These are phyloP conservation scores for Lomentospora prolificans DNA, from an alignment of 2,329 filamentous ascomycete genomes.

Conservation along the genomic window DNA sequence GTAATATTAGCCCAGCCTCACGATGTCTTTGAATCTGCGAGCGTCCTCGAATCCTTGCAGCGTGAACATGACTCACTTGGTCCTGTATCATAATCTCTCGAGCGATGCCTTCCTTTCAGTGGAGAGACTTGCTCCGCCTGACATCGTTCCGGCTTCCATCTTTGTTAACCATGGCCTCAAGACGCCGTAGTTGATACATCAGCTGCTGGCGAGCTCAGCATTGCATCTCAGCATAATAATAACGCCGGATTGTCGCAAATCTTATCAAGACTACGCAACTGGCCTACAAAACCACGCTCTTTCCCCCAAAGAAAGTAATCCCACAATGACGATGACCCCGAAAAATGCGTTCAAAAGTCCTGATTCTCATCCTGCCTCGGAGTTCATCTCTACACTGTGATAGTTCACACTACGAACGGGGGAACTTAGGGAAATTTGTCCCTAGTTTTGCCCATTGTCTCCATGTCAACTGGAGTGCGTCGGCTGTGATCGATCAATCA, in stretches of 20 bases:
- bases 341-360: not conserved
- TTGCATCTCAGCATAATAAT: not conserved
- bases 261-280: not conserved
- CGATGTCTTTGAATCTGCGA: too few relatives aligned
- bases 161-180: not conserved
- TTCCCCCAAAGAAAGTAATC: not conserved
- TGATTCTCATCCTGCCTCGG: not conserved
- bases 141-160: not conserved
- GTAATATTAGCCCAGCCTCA: too few relatives aligned
- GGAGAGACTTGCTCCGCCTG: not conserved
- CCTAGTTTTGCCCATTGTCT: not conserved
- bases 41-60: too few relatives aligned
- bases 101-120: not conserved
- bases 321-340: not conserved
- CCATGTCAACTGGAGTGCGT: not conserved
- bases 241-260: not conserved
- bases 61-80: not conserved
- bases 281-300: not conserved
- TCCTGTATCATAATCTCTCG: not conserved
- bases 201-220: not conserved
- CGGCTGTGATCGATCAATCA: not conserved
- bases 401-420: not conserved
- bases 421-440: not conserved
- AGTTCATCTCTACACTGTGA: not conserved
- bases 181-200: not conserved